Evolutionary conservation across 768 basidiomycete species (phyloP).

Genomic region (Agaricus blazei): DNA sequence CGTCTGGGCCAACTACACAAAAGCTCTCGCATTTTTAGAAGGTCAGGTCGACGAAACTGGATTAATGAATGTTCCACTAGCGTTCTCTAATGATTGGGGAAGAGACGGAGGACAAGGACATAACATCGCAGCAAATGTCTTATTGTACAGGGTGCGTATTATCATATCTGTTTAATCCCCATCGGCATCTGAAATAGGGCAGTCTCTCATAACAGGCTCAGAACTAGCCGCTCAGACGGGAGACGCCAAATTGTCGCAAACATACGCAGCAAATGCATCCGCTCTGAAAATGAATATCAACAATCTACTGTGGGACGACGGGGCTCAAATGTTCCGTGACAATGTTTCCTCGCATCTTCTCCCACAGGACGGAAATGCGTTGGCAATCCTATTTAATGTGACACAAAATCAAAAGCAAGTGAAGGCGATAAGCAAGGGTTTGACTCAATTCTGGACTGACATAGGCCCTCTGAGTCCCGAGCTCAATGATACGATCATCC

Average conservation of each 20-base stretch:
- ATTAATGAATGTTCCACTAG: constrained; percentile 32
- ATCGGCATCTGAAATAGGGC: not conserved
- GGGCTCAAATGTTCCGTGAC: constrained; percentile 41
- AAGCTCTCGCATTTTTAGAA: constrained; percentile 32
- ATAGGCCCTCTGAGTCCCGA: constrained; percentile 44
- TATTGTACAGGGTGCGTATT: constrained; percentile 32
- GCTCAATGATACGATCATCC: constrained; percentile 47
- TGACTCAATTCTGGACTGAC: constrained; percentile 43
- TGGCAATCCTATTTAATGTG: constrained; percentile 42
- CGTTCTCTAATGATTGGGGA: constrained; percentile 48
- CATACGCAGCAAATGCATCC: constrained; percentile 29
- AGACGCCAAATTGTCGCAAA: constrained; percentile 16
- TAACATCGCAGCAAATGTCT: constrained; percentile 43
- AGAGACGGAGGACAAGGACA: constrained; percentile 39
- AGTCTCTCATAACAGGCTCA: constrained; percentile 30
- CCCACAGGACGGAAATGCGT: constrained; percentile 47
- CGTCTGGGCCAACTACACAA: constrained; percentile 42
- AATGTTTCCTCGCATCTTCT: constrained; percentile 35
- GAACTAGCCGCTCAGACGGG: constrained; percentile 30
- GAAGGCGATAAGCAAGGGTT: constrained; percentile 33
- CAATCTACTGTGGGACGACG: constrained; percentile 36
- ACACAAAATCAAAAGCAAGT: constrained; percentile 34
- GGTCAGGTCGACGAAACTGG: constrained; percentile 35
- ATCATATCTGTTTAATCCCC: not conserved
- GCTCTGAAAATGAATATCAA: constrained; percentile 37